Base-by-base conservation (phyloP, 2,329 filamentous ascomycete genomes). In the Orbilia oligospora region DNA sequence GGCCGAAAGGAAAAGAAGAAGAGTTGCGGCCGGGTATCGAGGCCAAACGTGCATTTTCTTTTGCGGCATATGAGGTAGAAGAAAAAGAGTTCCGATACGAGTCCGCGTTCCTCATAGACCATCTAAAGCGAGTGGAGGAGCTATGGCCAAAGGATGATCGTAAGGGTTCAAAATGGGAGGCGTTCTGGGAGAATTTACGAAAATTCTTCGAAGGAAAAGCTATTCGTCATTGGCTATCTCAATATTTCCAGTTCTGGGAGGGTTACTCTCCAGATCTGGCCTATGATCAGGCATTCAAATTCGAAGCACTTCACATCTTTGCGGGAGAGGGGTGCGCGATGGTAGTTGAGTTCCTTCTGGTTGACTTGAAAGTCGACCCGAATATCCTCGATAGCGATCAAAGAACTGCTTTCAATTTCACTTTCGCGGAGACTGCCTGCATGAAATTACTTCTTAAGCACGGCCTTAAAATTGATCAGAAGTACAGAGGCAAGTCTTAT, bases 111-210 rank as follows among this genome's bases (percentile, higher is more conserved):
- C 27, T 77, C 5, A n/a, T 51, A 1, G 20, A 33, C 0, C 75
- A 78, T 22, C n/a, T 78, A 20, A 33, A n/a, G 10, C 53, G 33
- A 14, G 6, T 78, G 36, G 61, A 71, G 18, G 27, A 46, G 20
- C 6, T 78, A 16, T 78, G 75, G 75, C 68, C 68, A 16, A 55
- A 72, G 48, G 63, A 68, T 30, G 68, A 78, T 5, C 75, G 75
- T 16, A 44, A 78, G 49, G 68, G 75, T 16, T 33, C 58, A 2
- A 71, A 78, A 56, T 78, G 75, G 75, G 61, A 70, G 4, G 18
- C 12, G 3, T 44, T 78, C n/a, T 71, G 68, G 68, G 33, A 56
- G 0, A n/a, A 65, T 1, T 44, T 68, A 12, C 30, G 48, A 9
- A 22, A 56, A 41, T 72, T 78, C 18, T 1, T 68, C 1, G 30